phyloP scores from a whole-genome alignment of 176 grass and related monocot genomes.

The Elymus sibiricus region DNA sequence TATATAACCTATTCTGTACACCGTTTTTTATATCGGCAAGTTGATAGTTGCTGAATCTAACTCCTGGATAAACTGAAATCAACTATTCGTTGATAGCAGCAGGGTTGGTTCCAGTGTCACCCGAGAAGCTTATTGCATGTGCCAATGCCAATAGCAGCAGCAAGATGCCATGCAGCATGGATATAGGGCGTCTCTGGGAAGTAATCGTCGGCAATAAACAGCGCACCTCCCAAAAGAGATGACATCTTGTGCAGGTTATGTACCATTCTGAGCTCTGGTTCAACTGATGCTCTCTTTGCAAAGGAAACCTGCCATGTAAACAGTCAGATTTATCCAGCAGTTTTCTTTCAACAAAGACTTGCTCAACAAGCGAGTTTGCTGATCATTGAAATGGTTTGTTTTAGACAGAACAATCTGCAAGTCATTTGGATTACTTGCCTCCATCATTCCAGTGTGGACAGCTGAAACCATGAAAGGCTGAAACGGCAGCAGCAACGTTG shows the following conservation, averaged over 20 bases:
- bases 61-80: conserved; percentile 24
- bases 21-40: conserved; percentile 10
- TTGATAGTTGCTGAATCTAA: conserved; percentile 17
- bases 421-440: conserved; percentile 53
- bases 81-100: conserved; percentile 33
- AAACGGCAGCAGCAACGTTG: conserved; percentile 82
- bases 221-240: conserved; percentile 69
- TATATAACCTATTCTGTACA: conserved; percentile 17
- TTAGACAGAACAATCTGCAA: background rate
- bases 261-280: conserved; percentile 76
- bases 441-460: conserved; percentile 92
- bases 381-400: background rate
- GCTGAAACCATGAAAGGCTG: conserved; percentile 93
- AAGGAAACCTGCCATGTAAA: conserved; percentile 58
- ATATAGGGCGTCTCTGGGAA: conserved; percentile 79
- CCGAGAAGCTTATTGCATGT: conserved; percentile 93
- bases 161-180: conserved; percentile 95
- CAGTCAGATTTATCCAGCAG: background rate
- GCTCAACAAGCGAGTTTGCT: background rate
- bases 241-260: conserved; percentile 94
- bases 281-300: conserved; percentile 68
- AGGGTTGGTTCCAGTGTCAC: conserved; percentile 35
- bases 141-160: conserved; percentile 71
- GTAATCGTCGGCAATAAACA: conserved; percentile 82
- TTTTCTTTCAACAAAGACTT: background rate